A percentile compares a stretch with the other conserved stretches of the same genome.
These are phyloP conservation scores for Jatropha curcas DNA, from an alignment of 345 rosid species.

Conservation along the genomic window DNA sequence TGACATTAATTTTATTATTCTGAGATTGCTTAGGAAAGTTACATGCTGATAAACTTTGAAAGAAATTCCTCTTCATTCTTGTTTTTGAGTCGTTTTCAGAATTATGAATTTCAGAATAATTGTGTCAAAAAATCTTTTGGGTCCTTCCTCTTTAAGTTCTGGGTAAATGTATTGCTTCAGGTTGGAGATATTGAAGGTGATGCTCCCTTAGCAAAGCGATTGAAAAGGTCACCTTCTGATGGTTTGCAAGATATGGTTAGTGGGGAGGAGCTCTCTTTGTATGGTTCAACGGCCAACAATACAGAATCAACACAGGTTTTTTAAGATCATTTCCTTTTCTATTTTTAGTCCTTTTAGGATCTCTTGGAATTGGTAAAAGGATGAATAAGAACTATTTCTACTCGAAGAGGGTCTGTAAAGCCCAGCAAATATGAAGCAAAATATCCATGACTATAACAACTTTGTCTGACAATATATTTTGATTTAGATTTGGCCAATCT, in stretches of 20 bases:
- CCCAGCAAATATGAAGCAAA: background rate
- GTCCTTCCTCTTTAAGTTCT: background rate
- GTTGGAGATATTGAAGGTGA: constrained; percentile 94
- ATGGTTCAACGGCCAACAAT: constrained; percentile 72
- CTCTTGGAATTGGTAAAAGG: background rate
- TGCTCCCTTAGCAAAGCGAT: constrained; percentile 66
- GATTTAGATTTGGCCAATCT: background rate
- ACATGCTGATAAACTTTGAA: background rate
- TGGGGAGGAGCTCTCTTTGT: constrained; percentile 91
- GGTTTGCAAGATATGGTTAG: constrained; percentile 82
- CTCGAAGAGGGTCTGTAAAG: background rate
- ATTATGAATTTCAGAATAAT: background rate
- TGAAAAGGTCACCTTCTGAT: constrained; percentile 77
- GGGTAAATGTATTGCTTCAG: constrained; percentile 36
- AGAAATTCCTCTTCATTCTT: background rate
- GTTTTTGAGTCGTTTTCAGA: background rate
- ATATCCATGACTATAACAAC: background rate
- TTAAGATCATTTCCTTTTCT: constrained; percentile 4
- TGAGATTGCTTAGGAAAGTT: background rate
- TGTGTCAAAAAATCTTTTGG: background rate
- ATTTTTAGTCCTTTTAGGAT: constrained; percentile 5
- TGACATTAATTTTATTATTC: background rate
- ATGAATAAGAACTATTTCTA: background rate
- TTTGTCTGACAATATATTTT: background rate
- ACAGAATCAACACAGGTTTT: constrained; percentile 85